These are phyloP conservation scores for Hemileccinum rubropunctum DNA, from an alignment of 768 basidiomycete species.

Conservation along the genomic window DNA sequence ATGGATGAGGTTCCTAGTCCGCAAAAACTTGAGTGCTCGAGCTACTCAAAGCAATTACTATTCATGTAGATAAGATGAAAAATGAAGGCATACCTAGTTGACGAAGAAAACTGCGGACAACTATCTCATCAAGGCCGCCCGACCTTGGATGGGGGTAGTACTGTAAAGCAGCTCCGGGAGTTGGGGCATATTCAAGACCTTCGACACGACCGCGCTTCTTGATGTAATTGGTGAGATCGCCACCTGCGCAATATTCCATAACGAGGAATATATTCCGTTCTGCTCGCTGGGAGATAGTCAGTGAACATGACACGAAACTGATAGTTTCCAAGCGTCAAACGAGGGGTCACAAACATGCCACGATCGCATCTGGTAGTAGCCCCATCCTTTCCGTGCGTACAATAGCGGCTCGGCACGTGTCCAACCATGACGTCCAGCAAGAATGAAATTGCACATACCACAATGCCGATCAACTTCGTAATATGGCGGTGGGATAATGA, in stretches of 20 bases:
- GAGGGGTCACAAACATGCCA: no score
- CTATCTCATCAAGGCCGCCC: conserved; percentile 88
- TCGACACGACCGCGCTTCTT: conserved; percentile 95
- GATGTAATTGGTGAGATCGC: conserved; percentile 95
- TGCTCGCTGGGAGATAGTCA: conserved; percentile 47
- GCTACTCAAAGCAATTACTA: conserved; percentile 46
- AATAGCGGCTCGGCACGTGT: not conserved
- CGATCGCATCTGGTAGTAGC: not conserved
- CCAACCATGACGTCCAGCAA: not conserved
- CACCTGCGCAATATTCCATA: conserved; percentile 96
- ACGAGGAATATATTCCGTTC: conserved; percentile 87
- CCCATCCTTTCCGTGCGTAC: not conserved
- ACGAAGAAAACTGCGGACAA: conserved; percentile 87
- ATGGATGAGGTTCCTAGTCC: conserved; percentile 88
- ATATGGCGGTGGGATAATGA: conserved; percentile 90
- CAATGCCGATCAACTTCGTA: conserved; percentile 88
- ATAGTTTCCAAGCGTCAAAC: not conserved
- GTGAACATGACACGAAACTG: conserved; percentile 7
- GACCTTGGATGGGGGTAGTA: conserved; percentile 91
- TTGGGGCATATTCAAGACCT: conserved; percentile 77
- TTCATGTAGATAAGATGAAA: not conserved
- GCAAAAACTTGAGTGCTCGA: conserved; percentile 89
- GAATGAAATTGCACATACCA: conserved; percentile 49
- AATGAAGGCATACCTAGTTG: conserved; percentile 64
- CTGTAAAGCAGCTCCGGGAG: conserved; percentile 63